Evolutionary conservation across 2,329 filamentous ascomycete species (phyloP).

Genomic region (Neonectria punicea): DNA sequence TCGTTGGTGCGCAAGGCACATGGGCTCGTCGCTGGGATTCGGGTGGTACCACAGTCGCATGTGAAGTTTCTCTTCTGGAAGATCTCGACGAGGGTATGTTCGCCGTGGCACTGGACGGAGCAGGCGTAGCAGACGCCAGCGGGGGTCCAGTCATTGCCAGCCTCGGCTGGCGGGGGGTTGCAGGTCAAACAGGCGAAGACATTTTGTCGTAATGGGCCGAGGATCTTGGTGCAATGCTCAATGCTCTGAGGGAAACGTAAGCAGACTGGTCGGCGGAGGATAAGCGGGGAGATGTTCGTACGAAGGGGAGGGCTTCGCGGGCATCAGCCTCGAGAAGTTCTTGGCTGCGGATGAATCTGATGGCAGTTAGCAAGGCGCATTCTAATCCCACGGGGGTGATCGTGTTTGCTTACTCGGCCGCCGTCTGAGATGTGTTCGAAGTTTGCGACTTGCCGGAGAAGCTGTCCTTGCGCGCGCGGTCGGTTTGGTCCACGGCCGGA

Average conservation of each 20-base stretch:
- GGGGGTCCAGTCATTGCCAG: constrained; percentile 61
- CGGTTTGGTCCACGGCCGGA: constrained; percentile 33
- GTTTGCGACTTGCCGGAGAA: constrained; percentile 65
- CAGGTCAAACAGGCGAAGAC: constrained; percentile 96
- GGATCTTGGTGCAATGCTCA: constrained; percentile 89
- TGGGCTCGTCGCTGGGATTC: constrained; percentile 74
- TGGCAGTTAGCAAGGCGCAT: constrained; percentile 5
- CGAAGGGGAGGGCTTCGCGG: constrained; percentile 92
- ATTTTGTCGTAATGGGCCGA: constrained; percentile 86
- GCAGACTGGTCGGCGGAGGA: constrained; percentile 21
- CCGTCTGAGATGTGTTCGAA: constrained; percentile 76
- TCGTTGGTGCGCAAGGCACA: constrained; percentile 81
- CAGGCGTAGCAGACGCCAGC: constrained; percentile 97
- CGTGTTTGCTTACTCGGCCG: constrained; percentile 67
- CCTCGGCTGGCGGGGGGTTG: constrained; percentile 77
- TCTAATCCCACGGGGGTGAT: background rate
- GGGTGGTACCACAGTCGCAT: constrained; percentile 93
- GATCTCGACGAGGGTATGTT: constrained; percentile 93
- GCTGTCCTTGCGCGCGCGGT: constrained; percentile 62
- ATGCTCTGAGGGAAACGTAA: constrained; percentile 73
- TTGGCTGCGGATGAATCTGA: constrained; percentile 87
- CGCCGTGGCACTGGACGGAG: constrained; percentile 95
- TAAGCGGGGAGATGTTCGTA: constrained; percentile 54
- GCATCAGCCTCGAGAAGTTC: constrained; percentile 94
- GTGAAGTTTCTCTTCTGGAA: constrained; percentile 96